Evolutionary conservation across 2,329 filamentous ascomycete species (phyloP).

Genomic region (Alternaria panax): DNA sequence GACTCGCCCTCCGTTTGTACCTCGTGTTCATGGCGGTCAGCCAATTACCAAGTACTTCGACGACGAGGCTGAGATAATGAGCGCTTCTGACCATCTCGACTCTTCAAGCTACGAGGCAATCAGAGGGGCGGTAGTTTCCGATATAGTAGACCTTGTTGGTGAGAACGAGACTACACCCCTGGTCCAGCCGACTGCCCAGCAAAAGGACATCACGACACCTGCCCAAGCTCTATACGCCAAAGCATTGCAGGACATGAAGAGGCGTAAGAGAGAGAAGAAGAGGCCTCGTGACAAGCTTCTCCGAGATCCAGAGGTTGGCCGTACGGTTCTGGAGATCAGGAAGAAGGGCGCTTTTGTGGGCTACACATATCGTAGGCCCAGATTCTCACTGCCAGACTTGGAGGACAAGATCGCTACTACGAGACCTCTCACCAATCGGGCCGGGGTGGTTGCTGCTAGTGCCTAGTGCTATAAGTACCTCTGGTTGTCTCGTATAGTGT

Average conservation of each 20-base stretch:
- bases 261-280: constrained; percentile 73
- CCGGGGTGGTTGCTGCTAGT: constrained; percentile 17
- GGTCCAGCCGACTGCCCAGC: not conserved
- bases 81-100: constrained; percentile 46
- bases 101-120: constrained; percentile 42
- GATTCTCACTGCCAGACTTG: constrained; percentile 39
- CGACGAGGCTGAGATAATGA: constrained; percentile 73
- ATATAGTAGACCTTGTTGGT: not conserved
- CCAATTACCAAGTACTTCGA: constrained; percentile 85
- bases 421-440: constrained; percentile 2
- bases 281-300: constrained; percentile 85
- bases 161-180: constrained; percentile 2
- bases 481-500: not conserved
- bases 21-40: constrained; percentile 65
- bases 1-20: constrained; percentile 78
- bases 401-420: constrained; percentile 26
- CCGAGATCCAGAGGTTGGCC: constrained; percentile 72
- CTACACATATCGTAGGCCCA: constrained; percentile 78
- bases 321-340: constrained; percentile 76
- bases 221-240: constrained; percentile 7
- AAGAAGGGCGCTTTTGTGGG: constrained; percentile 86
- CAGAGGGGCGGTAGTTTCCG: not conserved
- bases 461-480: not conserved
- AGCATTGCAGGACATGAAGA: constrained; percentile 40
- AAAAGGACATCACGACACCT: not conserved